Base-by-base conservation (phyloP, 805 yeast genomes). In the Kuraishia hungarica region DNA sequence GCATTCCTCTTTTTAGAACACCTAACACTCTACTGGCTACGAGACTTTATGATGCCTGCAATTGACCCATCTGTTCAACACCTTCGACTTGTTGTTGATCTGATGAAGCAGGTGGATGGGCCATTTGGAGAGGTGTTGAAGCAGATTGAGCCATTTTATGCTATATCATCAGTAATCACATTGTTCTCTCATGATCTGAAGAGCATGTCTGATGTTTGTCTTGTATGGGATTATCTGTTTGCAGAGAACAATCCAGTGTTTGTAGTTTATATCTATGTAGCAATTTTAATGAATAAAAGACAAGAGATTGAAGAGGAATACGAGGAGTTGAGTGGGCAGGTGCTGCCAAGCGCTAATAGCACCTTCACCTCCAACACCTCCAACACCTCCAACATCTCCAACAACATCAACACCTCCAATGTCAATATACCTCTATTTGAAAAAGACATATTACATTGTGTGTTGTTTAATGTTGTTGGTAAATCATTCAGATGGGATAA, bases 1-100 rank as follows among this genome's bases (percentile, higher is more conserved):
- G 68, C 77, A 1, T 78, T 73, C 56, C 63, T 63, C 21, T 62
- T 83, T 6, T 70, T 92, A 52, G 85, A 83, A 55, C 65, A 70
- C 29, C 71, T 90, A 51, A 76, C 94, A 0, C 60, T 87, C 8
- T 59, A 71, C 53, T 87, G 83, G 64, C 69, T 94, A 49, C 75
- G 98, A 51, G 99, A 93, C 68, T 94, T 83, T 65, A 87, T 93
- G 96, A 76, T 89, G 67, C 79, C 84, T 3, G 78, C 82, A 22
- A 76, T 93, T 48, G 77, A 79, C 26, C 79, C 87, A 8, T 78
- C 96, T 0, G 67, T 89, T 11, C 79, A 78, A 54, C 91, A 89
- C 55, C 70, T 91, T 56, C 67, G 72, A 20, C 67, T 92, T 21
- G 80, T 94, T 2, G 91, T 96, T 0, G 76, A 80, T 2, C 61